Conservation (phyloP, 306 rosid species). For the Ammopiptanthus mongolicus region DNA sequence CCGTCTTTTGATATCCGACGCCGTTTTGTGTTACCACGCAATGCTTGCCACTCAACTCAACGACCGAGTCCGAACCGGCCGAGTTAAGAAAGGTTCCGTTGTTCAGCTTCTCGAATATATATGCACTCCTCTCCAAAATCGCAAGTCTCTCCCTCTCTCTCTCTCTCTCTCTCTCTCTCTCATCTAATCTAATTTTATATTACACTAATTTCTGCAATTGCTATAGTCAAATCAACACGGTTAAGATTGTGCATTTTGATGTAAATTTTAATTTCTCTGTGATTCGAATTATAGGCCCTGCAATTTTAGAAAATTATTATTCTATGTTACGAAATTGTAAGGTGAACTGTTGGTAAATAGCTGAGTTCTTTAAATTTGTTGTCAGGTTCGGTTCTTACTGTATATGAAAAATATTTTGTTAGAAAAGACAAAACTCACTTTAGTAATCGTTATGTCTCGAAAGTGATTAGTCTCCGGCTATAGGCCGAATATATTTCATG, state of each 20-base stretch:
- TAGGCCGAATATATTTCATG: too few species aligned
- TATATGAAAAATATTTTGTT: too few species aligned
- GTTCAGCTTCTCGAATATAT: slow-evolving; percentile 84
- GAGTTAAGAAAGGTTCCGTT: slow-evolving; percentile 66
- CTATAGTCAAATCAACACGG: neutral
- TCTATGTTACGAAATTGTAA: too few species aligned
- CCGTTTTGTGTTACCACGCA: slow-evolving; percentile 58
- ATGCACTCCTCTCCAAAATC: slow-evolving; percentile 53
- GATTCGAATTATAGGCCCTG: neutral
- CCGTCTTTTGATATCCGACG: slow-evolving; percentile 71
- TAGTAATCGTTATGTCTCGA: too few species aligned
- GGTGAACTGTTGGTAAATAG: too few species aligned
- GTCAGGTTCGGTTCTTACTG: too few species aligned
- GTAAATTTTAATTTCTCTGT: neutral
- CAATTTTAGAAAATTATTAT: too few species aligned
- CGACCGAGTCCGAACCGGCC: slow-evolving; percentile 48
- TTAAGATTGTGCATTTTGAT: neutral
- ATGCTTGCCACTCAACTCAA: slow-evolving; percentile 84
- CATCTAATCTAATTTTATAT: neutral
- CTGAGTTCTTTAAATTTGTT: too few species aligned
- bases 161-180: neutral
- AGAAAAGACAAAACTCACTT: too few species aligned
- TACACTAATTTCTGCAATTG: neutral
- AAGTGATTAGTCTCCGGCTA: too few species aligned
- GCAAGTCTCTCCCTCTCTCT: slow-evolving; percentile 58